Conservation (phyloP, 169 alveolate species). For the Cystoisospora suis region DNA sequence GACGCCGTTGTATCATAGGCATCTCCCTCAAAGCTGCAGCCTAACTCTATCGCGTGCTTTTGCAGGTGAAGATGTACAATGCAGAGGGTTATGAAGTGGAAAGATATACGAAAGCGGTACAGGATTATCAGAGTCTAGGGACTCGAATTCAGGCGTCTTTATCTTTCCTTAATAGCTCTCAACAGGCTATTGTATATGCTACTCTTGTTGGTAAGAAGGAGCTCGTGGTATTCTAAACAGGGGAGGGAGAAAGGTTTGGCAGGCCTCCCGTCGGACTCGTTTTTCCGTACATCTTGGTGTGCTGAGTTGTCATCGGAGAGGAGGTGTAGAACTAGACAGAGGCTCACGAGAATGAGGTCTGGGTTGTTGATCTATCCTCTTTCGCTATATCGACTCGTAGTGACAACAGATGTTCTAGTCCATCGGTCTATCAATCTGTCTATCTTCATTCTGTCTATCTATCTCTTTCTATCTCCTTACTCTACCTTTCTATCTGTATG, state of each 20-base stretch:
- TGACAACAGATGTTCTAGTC: background rate
- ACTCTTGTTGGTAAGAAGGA: slow-evolving; percentile 16
- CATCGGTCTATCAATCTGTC: background rate
- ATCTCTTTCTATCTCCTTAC: background rate
- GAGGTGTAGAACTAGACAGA: too few species aligned
- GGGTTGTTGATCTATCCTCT: too few species aligned
- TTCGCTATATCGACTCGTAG: too few species aligned
- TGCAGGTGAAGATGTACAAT: slow-evolving; percentile 72
- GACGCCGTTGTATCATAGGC: too few species aligned
- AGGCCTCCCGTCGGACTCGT: too few species aligned
- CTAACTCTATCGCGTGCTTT: too few species aligned
- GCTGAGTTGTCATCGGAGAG: background rate
- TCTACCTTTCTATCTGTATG: background rate
- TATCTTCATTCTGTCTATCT: background rate
- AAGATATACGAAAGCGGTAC: slow-evolving; percentile 68
- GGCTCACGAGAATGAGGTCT: too few species aligned
- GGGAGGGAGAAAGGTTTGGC: too few species aligned
- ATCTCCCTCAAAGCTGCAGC: too few species aligned
- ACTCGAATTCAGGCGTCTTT: slow-evolving; percentile 73
- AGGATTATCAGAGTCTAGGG: slow-evolving; percentile 70
- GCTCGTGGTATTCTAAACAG: too few species aligned
- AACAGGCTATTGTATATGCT: slow-evolving; percentile 63
- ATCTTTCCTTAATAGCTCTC: slow-evolving; percentile 72
- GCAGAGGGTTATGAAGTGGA: slow-evolving; percentile 78
- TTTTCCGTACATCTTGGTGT: background rate